phyloP scores from a whole-genome alignment of 768 basidiomycete species.

The Tylopilus subfusipes region DNA sequence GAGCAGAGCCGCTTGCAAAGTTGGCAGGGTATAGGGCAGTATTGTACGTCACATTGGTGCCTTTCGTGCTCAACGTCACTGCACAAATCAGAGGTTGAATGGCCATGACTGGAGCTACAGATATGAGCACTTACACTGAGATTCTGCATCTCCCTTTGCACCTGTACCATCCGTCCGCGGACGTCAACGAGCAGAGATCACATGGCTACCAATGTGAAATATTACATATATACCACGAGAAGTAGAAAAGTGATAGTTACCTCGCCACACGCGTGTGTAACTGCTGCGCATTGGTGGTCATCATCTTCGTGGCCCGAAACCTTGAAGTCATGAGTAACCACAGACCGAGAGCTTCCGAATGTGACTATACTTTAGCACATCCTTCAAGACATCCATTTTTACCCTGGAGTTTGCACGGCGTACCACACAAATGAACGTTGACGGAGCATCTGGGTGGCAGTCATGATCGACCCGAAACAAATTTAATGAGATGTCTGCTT shows the following conservation, averaged over 20 bases:
- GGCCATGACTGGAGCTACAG: not conserved
- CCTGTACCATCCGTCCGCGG: conserved; percentile 29
- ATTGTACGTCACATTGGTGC: conserved; percentile 48
- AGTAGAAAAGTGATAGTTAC: conserved; percentile 27
- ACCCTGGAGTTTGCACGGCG: conserved; percentile 42
- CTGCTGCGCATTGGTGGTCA: conserved; percentile 51
- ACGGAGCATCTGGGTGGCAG: conserved; percentile 44
- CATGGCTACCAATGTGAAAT: conserved; percentile 37
- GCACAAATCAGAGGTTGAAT: not conserved
- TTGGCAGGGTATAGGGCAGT: conserved; percentile 52
- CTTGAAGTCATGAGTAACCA: conserved; percentile 28
- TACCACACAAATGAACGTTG: conserved; percentile 52
- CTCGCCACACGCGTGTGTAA: conserved; percentile 52
- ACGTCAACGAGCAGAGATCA: conserved; percentile 29
- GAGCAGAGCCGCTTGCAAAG: conserved; percentile 54
- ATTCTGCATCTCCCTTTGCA: conserved; percentile 44
- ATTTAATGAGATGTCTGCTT: conserved; percentile 20
- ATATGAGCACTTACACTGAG: conserved; percentile 34
- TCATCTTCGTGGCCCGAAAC: conserved; percentile 44
- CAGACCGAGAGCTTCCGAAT: not conserved
- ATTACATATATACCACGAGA: not conserved
- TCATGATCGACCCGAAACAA: not conserved
- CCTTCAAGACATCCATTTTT: conserved; percentile 49
- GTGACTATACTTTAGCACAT: conserved; percentile 46
- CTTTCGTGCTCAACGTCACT: conserved; percentile 46